Percentiles rank a stretch among this genome's conserved stretches.
Conservation (phyloP, 768 basidiomycete species). For the Xanthoconium purpureum region DNA sequence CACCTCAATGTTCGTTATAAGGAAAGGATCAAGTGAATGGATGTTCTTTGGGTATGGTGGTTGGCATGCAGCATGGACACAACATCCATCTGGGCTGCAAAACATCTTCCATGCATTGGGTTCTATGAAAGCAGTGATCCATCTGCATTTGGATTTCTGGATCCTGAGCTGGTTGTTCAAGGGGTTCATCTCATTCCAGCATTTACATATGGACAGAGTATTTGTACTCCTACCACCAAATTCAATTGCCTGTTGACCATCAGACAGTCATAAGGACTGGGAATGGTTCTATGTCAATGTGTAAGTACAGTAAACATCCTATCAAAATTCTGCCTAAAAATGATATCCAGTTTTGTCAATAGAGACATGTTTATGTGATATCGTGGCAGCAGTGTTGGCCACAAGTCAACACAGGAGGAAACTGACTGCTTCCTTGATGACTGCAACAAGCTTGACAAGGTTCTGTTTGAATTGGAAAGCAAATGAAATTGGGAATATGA, state of each 20-base stretch:
- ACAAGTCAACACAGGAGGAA: neutral
- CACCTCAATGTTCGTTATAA: neutral
- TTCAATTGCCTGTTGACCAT: neutral
- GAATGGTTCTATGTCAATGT: slow-evolving; percentile 1
- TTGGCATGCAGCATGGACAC: neutral
- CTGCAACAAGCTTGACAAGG: neutral
- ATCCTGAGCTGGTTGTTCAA: neutral
- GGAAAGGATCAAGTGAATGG: neutral
- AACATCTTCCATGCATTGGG: neutral
- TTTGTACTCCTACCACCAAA: neutral
- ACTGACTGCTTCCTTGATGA: neutral
- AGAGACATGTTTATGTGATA: slow-evolving; percentile 4
- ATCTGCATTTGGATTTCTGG: neutral
- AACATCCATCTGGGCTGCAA: neutral
- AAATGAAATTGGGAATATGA: neutral
- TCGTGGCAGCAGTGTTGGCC: neutral
- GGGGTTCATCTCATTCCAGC: neutral
- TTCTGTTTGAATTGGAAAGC: neutral
- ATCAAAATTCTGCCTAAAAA: too few relatives aligned
- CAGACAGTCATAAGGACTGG: neutral
- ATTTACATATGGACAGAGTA: neutral
- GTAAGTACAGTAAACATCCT: neutral
- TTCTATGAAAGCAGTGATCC: neutral
- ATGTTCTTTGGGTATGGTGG: neutral
- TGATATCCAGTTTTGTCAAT: neutral